phyloP scores from a whole-genome alignment of 2,329 filamentous ascomycete genomes.

The Botrytis tulipae region DNA sequence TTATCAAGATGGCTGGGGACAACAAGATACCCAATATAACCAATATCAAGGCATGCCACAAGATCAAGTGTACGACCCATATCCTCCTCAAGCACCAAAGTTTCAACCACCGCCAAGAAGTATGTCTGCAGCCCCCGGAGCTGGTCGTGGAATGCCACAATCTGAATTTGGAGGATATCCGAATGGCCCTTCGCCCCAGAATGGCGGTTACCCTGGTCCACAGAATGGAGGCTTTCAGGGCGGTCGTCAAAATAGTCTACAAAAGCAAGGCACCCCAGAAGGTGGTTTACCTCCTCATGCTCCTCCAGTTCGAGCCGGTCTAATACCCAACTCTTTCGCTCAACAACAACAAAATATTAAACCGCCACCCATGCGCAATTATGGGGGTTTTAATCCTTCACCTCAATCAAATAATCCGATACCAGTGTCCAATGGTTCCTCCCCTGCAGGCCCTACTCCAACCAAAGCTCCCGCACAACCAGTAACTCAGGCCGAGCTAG shows the following conservation, averaged over 20 bases:
- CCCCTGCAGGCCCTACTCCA: conserved; percentile 18
- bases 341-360: conserved; percentile 51
- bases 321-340: conserved; percentile 58
- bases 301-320: conserved; percentile 60
- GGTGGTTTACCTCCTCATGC: conserved; percentile 59
- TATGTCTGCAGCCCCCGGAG: conserved; percentile 33
- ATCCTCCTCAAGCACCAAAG: conserved; percentile 27
- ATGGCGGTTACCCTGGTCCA: conserved; percentile 22
- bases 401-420: conserved; percentile 2
- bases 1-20: conserved; percentile 32
- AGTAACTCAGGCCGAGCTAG: conserved; percentile 76
- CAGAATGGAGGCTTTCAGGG: conserved; percentile 24
- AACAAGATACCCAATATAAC: conserved; percentile 29
- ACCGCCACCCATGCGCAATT: conserved; percentile 51
- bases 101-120: conserved; percentile 34
- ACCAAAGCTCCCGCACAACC: conserved; percentile 31
- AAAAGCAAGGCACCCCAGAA: conserved; percentile 25
- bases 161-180: conserved; percentile 25
- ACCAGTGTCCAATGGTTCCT: not conserved
- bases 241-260: conserved; percentile 29
- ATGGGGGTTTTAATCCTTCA: conserved; percentile 32
- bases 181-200: conserved; percentile 25
- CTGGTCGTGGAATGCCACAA: conserved; percentile 26
- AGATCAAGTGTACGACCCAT: conserved; percentile 28
- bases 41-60: conserved; percentile 25